Evolutionary conservation across 176 grass and related monocot species (phyloP).

Genomic region (Metroxylon sagu): DNA sequence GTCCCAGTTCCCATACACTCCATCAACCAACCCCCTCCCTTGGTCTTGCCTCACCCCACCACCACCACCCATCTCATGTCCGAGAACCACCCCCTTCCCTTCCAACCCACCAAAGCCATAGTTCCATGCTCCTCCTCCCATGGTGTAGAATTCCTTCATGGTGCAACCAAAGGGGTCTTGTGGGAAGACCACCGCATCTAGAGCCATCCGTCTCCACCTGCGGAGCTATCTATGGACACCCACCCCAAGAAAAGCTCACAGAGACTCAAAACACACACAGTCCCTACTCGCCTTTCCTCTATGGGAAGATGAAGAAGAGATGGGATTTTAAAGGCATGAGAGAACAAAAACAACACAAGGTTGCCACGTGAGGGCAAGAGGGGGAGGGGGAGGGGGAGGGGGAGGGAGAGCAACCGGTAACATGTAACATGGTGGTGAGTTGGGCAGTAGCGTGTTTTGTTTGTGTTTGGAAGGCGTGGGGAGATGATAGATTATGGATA

Average conservation of each 20-base stretch:
- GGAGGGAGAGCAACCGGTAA: constrained; percentile 9
- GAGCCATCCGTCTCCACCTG: constrained; percentile 36
- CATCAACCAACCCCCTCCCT: too few relatives aligned
- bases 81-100: neutral
- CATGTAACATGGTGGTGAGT: constrained; percentile 14
- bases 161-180: constrained; percentile 30
- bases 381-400: constrained; percentile 17
- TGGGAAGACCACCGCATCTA: constrained; percentile 68
- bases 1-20: neutral
- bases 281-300: too few relatives aligned
- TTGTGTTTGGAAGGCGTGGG: too few relatives aligned
- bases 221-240: constrained; percentile 13
- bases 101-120: constrained; percentile 1
- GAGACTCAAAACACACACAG: neutral
- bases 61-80: too few relatives aligned
- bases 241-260: neutral
- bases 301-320: neutral
- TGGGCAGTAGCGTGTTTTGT: constrained; percentile 20
- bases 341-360: too few relatives aligned
- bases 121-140: constrained; percentile 24
- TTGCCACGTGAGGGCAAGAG: constrained; percentile 2
- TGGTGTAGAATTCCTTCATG: constrained; percentile 20
- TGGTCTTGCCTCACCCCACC: too few relatives aligned
- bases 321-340: too few relatives aligned
- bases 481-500: too few relatives aligned